phyloP scores from a whole-genome alignment of 2,329 filamentous ascomycete species.

The Monosporascus sp. region DNA sequence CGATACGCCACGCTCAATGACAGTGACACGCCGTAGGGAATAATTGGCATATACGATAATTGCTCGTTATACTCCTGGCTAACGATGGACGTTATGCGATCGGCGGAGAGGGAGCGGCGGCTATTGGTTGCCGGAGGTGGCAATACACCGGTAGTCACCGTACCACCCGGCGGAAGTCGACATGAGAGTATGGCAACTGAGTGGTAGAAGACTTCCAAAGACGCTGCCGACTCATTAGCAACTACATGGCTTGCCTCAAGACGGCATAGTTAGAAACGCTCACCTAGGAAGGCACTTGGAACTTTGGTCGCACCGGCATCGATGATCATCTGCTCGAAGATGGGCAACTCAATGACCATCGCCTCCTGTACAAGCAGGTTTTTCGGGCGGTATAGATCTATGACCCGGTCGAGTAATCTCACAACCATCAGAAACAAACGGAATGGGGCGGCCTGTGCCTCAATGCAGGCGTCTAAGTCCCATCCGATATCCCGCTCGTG shows the following conservation, averaged over 20 bases:
- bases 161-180: constrained; percentile 38
- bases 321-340: constrained; percentile 53
- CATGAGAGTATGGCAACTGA: constrained; percentile 59
- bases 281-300: constrained; percentile 45
- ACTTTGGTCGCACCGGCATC: constrained; percentile 47
- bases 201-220: constrained; percentile 59
- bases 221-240: constrained; percentile 36
- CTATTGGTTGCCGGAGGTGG: constrained; percentile 48
- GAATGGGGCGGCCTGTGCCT: constrained; percentile 48
- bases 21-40: constrained; percentile 57
- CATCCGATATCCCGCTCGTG: constrained; percentile 56
- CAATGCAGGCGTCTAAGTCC: constrained; percentile 45
- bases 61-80: constrained; percentile 44
- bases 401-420: constrained; percentile 51
- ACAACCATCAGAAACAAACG: constrained; percentile 51
- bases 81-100: constrained; percentile 52
- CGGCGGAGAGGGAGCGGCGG: constrained; percentile 51
- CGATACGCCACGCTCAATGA: constrained; percentile 58
- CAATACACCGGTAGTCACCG: constrained; percentile 31
- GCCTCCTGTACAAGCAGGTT: constrained; percentile 42
- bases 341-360: constrained; percentile 47
- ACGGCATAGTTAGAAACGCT: constrained; percentile 7
- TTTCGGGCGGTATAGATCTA: constrained; percentile 54
- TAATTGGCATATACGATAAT: constrained; percentile 45
- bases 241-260: not conserved